These are phyloP conservation scores for Epichloe sylvatica DNA, from an alignment of 2,329 filamentous ascomycete genomes.

Conservation along the genomic window DNA sequence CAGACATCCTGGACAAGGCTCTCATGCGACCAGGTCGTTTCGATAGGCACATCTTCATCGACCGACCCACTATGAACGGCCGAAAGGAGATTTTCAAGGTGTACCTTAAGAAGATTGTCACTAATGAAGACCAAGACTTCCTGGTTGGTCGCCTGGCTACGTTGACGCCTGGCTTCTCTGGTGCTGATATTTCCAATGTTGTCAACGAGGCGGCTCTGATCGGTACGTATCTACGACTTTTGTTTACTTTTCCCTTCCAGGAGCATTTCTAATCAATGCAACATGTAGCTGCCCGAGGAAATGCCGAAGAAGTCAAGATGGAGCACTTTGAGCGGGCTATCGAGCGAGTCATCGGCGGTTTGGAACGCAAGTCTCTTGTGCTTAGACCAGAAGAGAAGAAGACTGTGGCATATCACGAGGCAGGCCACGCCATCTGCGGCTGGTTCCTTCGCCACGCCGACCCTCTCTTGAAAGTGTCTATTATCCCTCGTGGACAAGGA, in stretches of 20 bases:
- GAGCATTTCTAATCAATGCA: constrained; percentile 8
- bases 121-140: constrained; percentile 75
- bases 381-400: constrained; percentile 88
- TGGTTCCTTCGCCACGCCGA: constrained; percentile 98
- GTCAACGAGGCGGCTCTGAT: constrained; percentile 95
- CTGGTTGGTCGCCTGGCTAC: constrained; percentile 80
- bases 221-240: constrained; percentile 44
- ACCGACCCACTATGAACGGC: constrained; percentile 91
- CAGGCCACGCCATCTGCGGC: constrained; percentile 93
- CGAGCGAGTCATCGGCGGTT: constrained; percentile 86
- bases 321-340: constrained; percentile 93
- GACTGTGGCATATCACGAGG: constrained; percentile 95
- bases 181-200: constrained; percentile 96
- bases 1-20: constrained; percentile 87
- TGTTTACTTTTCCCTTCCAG: constrained; percentile 16
- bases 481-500: constrained; percentile 89
- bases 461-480: constrained; percentile 92
- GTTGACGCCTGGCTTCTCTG: constrained; percentile 89
- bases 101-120: constrained; percentile 88
- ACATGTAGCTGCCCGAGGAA: constrained; percentile 60
- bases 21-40: constrained; percentile 95
- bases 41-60: constrained; percentile 90
- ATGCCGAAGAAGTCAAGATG: constrained; percentile 72
- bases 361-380: constrained; percentile 95
- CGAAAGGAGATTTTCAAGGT: constrained; percentile 93